Evolutionary conservation across 129 eudicot genomes (phyloP).

Genomic region (Artemisia annua): DNA sequence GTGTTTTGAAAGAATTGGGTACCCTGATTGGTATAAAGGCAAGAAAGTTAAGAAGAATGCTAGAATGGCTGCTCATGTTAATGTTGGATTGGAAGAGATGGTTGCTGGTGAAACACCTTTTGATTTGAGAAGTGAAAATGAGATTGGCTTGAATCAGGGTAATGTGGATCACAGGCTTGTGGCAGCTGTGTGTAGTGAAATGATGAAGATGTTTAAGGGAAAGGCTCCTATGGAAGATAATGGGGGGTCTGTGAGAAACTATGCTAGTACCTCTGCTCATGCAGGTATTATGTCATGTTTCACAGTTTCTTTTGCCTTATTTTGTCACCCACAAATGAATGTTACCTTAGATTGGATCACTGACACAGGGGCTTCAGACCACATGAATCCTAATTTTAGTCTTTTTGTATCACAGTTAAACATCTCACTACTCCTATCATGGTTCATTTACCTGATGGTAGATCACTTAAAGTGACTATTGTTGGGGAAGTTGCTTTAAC

Average conservation of each 20-base stretch:
- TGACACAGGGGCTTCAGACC: neutral
- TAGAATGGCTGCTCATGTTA: neutral
- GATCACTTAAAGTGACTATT: too few relatives aligned
- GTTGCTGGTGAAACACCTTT: neutral
- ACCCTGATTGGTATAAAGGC: neutral
- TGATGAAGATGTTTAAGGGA: neutral
- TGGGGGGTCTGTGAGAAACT: neutral
- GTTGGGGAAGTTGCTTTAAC: too few relatives aligned
- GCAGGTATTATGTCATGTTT: neutral
- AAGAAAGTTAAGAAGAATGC: neutral
- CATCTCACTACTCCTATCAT: too few relatives aligned
- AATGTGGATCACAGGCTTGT: neutral
- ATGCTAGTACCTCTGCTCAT: neutral
- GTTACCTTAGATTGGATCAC: neutral
- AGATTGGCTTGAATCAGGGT: neutral
- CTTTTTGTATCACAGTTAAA: neutral
- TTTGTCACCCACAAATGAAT: too few relatives aligned
- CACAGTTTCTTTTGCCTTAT: neutral
- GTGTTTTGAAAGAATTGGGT: neutral
- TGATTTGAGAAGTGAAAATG: neutral
- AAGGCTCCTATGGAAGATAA: neutral
- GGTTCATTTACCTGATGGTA: too few relatives aligned
- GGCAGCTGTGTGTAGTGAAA: neutral
- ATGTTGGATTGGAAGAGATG: neutral
- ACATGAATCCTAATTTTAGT: neutral